Conservation (phyloP, 805 yeast species). For the Metschnikowia santaceciliae region DNA sequence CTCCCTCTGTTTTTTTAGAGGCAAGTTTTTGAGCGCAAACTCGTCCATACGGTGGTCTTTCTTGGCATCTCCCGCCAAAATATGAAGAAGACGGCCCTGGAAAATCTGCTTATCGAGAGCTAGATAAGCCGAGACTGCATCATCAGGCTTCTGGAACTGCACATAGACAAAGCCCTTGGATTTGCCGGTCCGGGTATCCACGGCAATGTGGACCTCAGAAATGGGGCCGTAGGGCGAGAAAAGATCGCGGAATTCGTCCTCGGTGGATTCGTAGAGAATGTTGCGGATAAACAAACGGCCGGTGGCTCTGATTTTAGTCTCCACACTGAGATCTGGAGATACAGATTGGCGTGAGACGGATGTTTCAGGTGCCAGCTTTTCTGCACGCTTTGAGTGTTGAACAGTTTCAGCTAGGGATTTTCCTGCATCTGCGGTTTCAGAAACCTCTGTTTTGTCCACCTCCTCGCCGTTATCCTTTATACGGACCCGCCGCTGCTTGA, state of each 20-base stretch:
- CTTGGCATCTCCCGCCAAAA: slow-evolving; percentile 79
- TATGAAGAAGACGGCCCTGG: slow-evolving; percentile 91
- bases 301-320: slow-evolving; percentile 54
- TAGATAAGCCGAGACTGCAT: slow-evolving; percentile 73
- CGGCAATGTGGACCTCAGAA: slow-evolving; percentile 88
- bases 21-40: slow-evolving; percentile 84
- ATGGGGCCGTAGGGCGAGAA: slow-evolving; percentile 67
- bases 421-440: too few relatives aligned
- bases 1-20: slow-evolving; percentile 86
- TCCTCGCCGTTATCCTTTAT: slow-evolving; percentile 42
- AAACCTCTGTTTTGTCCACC: not conserved
- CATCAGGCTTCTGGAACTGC: slow-evolving; percentile 59
- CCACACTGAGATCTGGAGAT: slow-evolving; percentile 14
- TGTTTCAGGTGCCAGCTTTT: too few relatives aligned
- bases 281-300: slow-evolving; percentile 88
- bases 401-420: too few relatives aligned
- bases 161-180: slow-evolving; percentile 93
- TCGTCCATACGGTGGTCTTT: slow-evolving; percentile 84
- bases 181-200: slow-evolving; percentile 84
- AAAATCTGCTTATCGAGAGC: slow-evolving; percentile 81
- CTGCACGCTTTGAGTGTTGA: too few relatives aligned
- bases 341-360: too few relatives aligned
- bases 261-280: slow-evolving; percentile 73
- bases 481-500: slow-evolving; percentile 67
- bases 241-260: slow-evolving; percentile 66